Percentiles rank a stretch among this genome's conserved stretches.
Conservation (phyloP, 2,329 filamentous ascomycete genomes). For the Botrytis paeoniae region DNA sequence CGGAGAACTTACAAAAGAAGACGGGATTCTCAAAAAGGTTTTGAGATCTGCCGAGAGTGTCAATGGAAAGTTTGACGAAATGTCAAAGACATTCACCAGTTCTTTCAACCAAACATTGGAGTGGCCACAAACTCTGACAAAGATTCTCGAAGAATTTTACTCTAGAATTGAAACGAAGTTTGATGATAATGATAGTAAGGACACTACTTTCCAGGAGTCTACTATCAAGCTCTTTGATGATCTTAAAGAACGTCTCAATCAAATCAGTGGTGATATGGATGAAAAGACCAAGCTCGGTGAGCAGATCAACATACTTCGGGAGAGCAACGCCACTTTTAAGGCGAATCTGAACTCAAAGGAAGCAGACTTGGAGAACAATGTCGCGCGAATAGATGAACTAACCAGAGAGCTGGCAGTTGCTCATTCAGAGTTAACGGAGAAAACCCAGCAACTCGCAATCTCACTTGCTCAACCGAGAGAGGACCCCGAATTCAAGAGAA, state of each 20-base stretch:
- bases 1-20: conserved; percentile 27
- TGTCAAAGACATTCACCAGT: conserved; percentile 21
- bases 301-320: conserved; percentile 28
- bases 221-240: conserved; percentile 25
- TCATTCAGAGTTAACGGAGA: conserved; percentile 25
- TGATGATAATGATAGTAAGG: conserved; percentile 17
- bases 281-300: conserved; percentile 24
- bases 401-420: conserved; percentile 25
- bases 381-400: conserved; percentile 23
- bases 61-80: conserved; percentile 36
- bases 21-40: conserved; percentile 27
- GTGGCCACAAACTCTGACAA: conserved; percentile 23
- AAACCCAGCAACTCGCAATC: conserved; percentile 28
- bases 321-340: conserved; percentile 25
- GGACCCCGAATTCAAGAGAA: conserved; percentile 24
- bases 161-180: conserved; percentile 27
- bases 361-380: conserved; percentile 21
- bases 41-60: conserved; percentile 21
- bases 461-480: conserved; percentile 26
- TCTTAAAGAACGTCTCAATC: conserved; percentile 26
- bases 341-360: conserved; percentile 22
- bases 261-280: conserved; percentile 27
- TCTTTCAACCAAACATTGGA: conserved; percentile 23
- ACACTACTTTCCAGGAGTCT: conserved; percentile 22
- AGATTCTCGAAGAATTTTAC: conserved; percentile 31